Evolutionary conservation across 1,139 yeast species (phyloP), one percentile per base, ranked within the genome.

Genomic region (Scheffersomyces lignicola): DNA sequence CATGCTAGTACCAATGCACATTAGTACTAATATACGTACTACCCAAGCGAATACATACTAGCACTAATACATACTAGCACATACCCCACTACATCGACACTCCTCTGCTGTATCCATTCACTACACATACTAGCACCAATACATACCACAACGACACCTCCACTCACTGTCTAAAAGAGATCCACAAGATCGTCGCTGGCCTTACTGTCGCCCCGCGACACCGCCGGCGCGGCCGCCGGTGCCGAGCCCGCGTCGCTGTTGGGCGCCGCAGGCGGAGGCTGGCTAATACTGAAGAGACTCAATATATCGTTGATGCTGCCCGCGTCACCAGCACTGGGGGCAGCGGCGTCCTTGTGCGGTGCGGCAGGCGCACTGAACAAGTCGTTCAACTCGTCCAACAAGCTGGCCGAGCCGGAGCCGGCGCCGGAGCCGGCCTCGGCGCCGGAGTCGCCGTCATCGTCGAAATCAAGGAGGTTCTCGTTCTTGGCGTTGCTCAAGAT

Each of bases 391-490:
- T 83, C 92, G 45, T 78, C 83, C 42, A 83, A 63, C 17, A 78
- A 68, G 39, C 68, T 51, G 12, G 47, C 35, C 18, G 42, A 47
- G 20, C 47, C 51, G 5, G 37, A 38, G 13, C 31, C 41, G 5
- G 40, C 37, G n/a, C 35, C 24, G 6, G 26, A 37, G 11, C 52
- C 65, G 12, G 56, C 53, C 20, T 65, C 79, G 17, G 16, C 8
- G 10, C 42, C 47, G 5, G 39, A 45, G 1, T 55, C 65, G n/a
- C 66, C 76, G 43, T 78, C 84, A 50, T 86, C 96, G 43, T 64
- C 75, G 47, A 92, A 80, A 55, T 92, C 96, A 33, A 92, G 76
- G 48, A 92, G 70, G 50, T 87, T 88, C 51, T 90, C 97, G 31
- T 84, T 83, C 49, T 83, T 81, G 7, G 73, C 69, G 41, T 76